These are phyloP conservation scores for Mycocentrospora acerina DNA, from an alignment of 2,329 filamentous ascomycete genomes.

Conservation along the genomic window DNA sequence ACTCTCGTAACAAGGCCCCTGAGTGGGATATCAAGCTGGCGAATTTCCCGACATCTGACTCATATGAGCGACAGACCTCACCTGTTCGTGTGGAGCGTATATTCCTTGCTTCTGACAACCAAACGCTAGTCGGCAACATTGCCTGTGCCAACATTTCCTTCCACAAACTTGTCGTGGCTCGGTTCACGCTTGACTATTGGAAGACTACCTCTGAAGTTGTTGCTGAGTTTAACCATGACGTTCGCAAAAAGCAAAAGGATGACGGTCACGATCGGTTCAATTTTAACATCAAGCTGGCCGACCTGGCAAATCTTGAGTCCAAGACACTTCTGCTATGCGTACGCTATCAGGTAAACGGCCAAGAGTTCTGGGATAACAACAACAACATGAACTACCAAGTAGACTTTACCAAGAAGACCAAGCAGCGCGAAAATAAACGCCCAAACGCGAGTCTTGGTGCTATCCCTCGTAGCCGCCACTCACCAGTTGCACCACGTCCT, in stretches of 20 bases:
- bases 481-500: conserved; percentile 49
- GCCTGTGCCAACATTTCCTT: conserved; percentile 88
- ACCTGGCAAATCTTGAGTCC: conserved; percentile 84
- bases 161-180: conserved; percentile 82
- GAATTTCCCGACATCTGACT: conserved; percentile 73
- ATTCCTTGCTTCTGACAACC: conserved; percentile 85
- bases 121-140: conserved; percentile 78
- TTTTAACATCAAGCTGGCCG: conserved; percentile 90
- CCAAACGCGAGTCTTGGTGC: conserved; percentile 52
- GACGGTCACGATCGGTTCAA: conserved; percentile 83
- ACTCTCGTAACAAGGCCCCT: conserved; percentile 48
- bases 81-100: conserved; percentile 83
- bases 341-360: conserved; percentile 79
- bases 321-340: conserved; percentile 94
- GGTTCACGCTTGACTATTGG: conserved; percentile 98
- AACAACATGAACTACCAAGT: conserved; percentile 83
- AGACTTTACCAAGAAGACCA: conserved; percentile 81
- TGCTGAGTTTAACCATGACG: conserved; percentile 83
- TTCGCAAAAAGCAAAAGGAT: conserved; percentile 64
- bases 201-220: conserved; percentile 94
- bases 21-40: conserved; percentile 86
- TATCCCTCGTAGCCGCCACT: conserved; percentile 53
- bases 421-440: conserved; percentile 52
- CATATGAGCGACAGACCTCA: conserved; percentile 60
- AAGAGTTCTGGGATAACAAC: conserved; percentile 97